These are phyloP conservation scores for Mycena filopes DNA, from an alignment of 768 basidiomycete species.

Conservation along the genomic window DNA sequence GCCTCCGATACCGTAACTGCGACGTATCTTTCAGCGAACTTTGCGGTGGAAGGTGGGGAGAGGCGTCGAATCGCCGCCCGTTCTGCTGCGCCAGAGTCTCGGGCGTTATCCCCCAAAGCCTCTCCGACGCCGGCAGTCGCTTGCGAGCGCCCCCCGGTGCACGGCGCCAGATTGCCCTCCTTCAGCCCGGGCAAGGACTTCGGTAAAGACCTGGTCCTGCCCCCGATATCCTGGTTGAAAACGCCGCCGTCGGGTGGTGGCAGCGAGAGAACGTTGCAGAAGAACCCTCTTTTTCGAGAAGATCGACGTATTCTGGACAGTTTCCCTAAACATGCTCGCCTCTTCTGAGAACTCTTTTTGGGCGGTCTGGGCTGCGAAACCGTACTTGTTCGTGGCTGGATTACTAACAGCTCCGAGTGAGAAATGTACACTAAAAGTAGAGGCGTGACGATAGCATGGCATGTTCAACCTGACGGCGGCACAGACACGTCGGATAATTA, in stretches of 20 bases:
- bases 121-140: neutral
- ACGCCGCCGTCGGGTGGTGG: neutral
- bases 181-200: slow-evolving; percentile 2
- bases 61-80: neutral
- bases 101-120: neutral
- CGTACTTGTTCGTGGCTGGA: no score
- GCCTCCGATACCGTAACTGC: slow-evolving; percentile 24
- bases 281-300: slow-evolving; percentile 11
- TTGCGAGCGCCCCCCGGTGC: neutral
- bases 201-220: neutral
- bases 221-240: slow-evolving; percentile 12
- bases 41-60: neutral
- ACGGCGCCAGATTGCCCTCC: neutral
- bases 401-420: no score
- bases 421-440: no score
- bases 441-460: no score
- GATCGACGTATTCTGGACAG: slow-evolving; percentile 30
- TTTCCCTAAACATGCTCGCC: slow-evolving; percentile 8
- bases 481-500: no score
- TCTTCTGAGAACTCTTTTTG: no score
- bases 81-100: neutral
- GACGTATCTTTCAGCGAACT: neutral
- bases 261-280: neutral
- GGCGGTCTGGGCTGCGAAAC: no score
- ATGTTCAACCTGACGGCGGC: no score